Base-by-base conservation (phyloP, 768 basidiomycete species). In the Lentinula aciculospora region DNA sequence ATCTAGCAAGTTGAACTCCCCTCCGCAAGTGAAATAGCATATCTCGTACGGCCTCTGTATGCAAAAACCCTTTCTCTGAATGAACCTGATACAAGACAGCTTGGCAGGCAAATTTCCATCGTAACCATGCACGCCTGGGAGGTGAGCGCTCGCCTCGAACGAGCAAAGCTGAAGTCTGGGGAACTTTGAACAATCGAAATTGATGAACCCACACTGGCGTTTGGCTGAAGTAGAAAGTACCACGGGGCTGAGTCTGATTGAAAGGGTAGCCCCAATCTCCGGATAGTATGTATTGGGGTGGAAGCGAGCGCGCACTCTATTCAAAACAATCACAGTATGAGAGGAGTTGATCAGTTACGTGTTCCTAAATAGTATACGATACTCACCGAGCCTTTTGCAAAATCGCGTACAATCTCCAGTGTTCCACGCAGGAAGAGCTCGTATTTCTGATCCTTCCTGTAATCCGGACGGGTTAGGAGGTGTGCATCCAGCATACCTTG, bases 181-280 rank as follows among this genome's bases (percentile, higher is more conserved):
- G 32, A 4, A 32, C 12, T 12, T 32, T 32, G 6, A 32, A 32
- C 32, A 32, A 32, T 12, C 32, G 6, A 12, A 32, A 56, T 15
- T 40, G 37, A 45, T 56, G 21, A n/a, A 39, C 54, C 54, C 54
- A 56, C 28, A 39, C 28, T 7, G 54, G 54, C 9, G 54, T 56
- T 27, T 56, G 54, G 42, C 29, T 25, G 29, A 56, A 23, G 29
- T 56, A 32, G 29, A 44, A 40, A 28, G 25, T 9, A 3, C 54
- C 54, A 29, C 10, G 29, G 3, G 36, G 15, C n/a, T 32, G n/a
- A 4, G 34, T 17, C 4, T 23, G 21, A n/a, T 53, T 21, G 23
- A 7, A 40, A 13, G 40, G 4, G 17, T 54, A 28, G 15, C 39
- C 39, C 54, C 54, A 56, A 42, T 42, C 42, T 44, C 54, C 54